Conservation (phyloP, 2,329 filamentous ascomycete species). For the Pseudogymnoascus sp. region DNA sequence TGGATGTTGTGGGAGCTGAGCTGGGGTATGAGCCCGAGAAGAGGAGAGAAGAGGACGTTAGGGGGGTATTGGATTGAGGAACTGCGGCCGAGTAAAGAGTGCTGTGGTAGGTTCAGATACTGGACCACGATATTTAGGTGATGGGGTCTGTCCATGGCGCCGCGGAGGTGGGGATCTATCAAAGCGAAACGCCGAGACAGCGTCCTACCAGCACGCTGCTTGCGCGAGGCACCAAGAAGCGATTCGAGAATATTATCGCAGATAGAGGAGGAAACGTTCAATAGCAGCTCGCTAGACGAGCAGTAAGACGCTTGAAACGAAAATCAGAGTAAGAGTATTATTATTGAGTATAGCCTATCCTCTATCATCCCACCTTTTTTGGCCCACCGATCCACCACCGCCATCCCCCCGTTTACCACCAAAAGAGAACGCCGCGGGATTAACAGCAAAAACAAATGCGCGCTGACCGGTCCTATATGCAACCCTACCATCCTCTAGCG, state of each 20-base stretch:
- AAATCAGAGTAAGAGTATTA: background rate
- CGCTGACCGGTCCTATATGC: conserved; percentile 5
- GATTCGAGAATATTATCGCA: background rate
- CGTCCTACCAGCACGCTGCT: background rate
- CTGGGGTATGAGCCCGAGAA: background rate
- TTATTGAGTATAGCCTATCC: background rate
- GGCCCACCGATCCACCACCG: background rate
- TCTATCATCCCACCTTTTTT: background rate
- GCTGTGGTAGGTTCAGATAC: background rate
- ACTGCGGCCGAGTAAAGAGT: background rate
- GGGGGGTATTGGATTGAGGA: background rate
- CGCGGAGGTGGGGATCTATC: background rate
- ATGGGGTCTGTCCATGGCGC: background rate
- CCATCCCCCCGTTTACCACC: background rate
- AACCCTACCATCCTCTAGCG: conserved; percentile 3
- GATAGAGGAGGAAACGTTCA: background rate
- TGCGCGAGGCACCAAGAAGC: background rate
- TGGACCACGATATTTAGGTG: background rate
- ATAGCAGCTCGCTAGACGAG: background rate
- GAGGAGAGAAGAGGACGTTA: background rate
- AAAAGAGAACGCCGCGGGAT: background rate
- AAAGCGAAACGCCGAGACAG: background rate
- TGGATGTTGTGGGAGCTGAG: background rate
- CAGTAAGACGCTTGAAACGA: background rate
- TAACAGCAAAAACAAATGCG: background rate